Evolutionary conservation across 306 rosid species (phyloP).

Genomic region (Sechiopsis laciniata): DNA sequence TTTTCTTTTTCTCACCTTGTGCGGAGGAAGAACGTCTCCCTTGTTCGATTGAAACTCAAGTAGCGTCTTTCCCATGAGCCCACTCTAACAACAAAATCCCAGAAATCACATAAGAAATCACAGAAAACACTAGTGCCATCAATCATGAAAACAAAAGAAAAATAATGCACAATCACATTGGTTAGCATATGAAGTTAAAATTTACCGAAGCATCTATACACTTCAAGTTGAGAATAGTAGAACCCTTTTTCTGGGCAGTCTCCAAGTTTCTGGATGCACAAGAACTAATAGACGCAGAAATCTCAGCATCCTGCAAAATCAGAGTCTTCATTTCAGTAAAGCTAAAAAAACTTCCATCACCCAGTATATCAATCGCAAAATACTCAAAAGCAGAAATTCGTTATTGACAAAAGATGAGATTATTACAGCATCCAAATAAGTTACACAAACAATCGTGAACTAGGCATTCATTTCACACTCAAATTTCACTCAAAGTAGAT

Average conservation of each 20-base stretch:
- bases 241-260: slow-evolving; percentile 77
- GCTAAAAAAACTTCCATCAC: slow-evolving; percentile 10
- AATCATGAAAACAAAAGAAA: background rate
- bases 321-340: background rate
- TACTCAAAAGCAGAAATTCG: background rate
- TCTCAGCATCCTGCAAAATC: slow-evolving; percentile 72
- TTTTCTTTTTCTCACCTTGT: slow-evolving; percentile 50
- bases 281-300: slow-evolving; percentile 70
- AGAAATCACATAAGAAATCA: background rate
- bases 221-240: slow-evolving; percentile 81
- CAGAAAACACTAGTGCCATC: background rate
- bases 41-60: slow-evolving; percentile 79
- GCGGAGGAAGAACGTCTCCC: slow-evolving; percentile 95
- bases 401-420: background rate
- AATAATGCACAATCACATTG: background rate
- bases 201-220: slow-evolving; percentile 86
- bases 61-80: slow-evolving; percentile 91
- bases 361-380: background rate
- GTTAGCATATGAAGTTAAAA: background rate
- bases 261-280: slow-evolving; percentile 75
- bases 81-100: slow-evolving; percentile 65
- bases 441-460: background rate
- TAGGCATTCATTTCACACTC: background rate
- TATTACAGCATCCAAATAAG: background rate
- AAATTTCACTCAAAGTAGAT: background rate